Percentiles rank a stretch among this genome's conserved stretches.
These are phyloP conservation scores for Zoysia pacifica DNA, from an alignment of 176 grass and related monocot genomes.

Conservation along the genomic window DNA sequence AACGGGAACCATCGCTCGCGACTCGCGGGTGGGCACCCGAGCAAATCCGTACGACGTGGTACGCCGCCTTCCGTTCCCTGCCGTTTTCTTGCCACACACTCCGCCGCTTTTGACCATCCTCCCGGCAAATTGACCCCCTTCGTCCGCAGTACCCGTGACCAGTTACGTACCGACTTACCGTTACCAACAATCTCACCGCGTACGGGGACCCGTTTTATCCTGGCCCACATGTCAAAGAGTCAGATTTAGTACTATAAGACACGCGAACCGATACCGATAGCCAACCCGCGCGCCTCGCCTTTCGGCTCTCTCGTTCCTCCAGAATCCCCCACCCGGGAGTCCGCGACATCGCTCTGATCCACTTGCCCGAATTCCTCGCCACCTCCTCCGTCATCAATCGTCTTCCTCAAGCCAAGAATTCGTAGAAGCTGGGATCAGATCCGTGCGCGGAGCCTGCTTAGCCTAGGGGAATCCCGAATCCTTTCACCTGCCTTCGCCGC, in stretches of 20 bases:
- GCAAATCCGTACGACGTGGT: constrained; percentile 25
- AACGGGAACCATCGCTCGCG: neutral
- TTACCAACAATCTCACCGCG: neutral
- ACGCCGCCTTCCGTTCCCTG: constrained; percentile 35
- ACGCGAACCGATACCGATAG: neutral
- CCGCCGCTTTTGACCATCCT: constrained; percentile 13
- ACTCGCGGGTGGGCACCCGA: neutral
- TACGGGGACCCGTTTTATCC: neutral
- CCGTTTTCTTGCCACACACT: neutral
- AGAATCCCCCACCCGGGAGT: neutral
- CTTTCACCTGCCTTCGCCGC: neutral
- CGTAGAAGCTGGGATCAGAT: neutral
- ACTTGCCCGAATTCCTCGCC: constrained; percentile 25
- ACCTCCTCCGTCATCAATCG: neutral
- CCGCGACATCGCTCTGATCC: constrained; percentile 3
- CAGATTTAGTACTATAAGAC: neutral
- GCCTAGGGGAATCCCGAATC: neutral
- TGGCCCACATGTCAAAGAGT: constrained; percentile 12
- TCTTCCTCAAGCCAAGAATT: neutral
- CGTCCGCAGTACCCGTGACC: no score
- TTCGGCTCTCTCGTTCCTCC: no score
- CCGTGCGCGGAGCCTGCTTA: constrained; percentile 6
- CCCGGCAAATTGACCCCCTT: no score
- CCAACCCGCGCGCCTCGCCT: neutral
- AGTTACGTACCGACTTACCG: no score